phyloP scores from a whole-genome alignment of 352 stramenopile species.

The Pythium insidiosum region DNA sequence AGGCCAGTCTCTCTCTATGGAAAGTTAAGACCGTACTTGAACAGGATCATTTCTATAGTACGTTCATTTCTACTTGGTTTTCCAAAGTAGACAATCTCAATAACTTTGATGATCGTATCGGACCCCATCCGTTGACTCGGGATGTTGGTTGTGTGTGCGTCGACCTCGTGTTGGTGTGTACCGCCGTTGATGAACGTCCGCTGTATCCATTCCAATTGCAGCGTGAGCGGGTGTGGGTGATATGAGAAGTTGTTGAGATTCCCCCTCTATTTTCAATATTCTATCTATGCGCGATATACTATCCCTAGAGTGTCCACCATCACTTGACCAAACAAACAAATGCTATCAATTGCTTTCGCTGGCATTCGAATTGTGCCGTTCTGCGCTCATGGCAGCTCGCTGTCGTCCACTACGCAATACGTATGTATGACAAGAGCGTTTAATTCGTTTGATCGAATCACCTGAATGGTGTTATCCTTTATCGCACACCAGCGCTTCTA shows the following conservation, averaged over 20 bases:
- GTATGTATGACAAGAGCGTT: too few species aligned
- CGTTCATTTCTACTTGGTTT: slow-evolving; percentile 20
- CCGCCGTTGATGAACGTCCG: background rate
- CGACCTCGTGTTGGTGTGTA: background rate
- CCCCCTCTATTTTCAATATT: background rate
- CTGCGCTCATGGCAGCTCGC: too few species aligned
- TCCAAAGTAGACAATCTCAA: slow-evolving; percentile 19
- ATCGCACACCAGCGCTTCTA: too few species aligned
- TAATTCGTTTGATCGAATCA: too few species aligned
- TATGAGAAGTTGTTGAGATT: background rate
- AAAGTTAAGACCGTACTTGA: slow-evolving; percentile 18
- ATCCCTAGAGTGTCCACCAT: too few species aligned
- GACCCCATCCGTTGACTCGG: slow-evolving; percentile 16
- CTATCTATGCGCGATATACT: too few species aligned
- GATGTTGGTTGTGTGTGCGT: slow-evolving; percentile 6
- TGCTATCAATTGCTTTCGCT: too few species aligned
- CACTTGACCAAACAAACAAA: too few species aligned
- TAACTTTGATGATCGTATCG: slow-evolving; percentile 15
- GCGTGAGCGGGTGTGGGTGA: background rate
- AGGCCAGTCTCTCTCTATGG: slow-evolving; percentile 17
- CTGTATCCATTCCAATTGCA: background rate
- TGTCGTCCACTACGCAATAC: too few species aligned
- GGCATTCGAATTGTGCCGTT: too few species aligned
- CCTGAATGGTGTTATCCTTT: too few species aligned
- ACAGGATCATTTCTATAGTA: slow-evolving; percentile 25